Conservation (phyloP, 2,329 filamentous ascomycete species). For the Sclerotinia spermophila region DNA sequence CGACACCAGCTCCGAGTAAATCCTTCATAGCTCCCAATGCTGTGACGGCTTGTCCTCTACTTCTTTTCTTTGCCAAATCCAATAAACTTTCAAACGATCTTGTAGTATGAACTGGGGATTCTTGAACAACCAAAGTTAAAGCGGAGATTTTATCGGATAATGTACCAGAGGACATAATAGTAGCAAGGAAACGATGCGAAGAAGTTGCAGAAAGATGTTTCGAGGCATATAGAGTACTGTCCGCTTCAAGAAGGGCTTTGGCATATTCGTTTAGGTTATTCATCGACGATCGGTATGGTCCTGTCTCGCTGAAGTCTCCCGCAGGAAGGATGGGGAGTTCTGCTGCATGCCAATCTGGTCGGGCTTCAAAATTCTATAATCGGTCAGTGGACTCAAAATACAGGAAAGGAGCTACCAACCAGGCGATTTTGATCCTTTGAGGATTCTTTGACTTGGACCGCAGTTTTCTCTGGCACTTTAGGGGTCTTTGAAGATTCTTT, state of each 20-base stretch:
- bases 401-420: conserved; percentile 30
- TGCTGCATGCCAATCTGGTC: conserved; percentile 65
- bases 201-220: conserved; percentile 73
- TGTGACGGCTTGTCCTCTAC: conserved; percentile 85
- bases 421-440: conserved; percentile 35
- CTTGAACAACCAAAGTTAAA: conserved; percentile 87
- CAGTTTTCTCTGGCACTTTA: conserved; percentile 31
- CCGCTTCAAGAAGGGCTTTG: conserved; percentile 68
- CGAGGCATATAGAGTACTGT: conserved; percentile 70
- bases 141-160: conserved; percentile 96
- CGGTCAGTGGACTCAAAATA: conserved; percentile 31
- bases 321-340: conserved; percentile 51
- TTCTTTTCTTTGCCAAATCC: conserved; percentile 83
- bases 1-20: conserved; percentile 81
- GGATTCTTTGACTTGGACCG: conserved; percentile 17
- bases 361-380: conserved; percentile 53
- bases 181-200: conserved; percentile 92
- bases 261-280: conserved; percentile 67
- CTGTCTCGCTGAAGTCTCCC: conserved; percentile 44
- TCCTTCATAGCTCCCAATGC: conserved; percentile 93
- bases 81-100: conserved; percentile 85
- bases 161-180: conserved; percentile 94
- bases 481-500: conserved; percentile 27
- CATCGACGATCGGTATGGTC: conserved; percentile 49
- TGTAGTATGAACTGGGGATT: conserved; percentile 89